Evolutionary conservation across 2,329 filamentous ascomycete genomes (phyloP).

Genomic region (Biscogniauxia marginata): DNA sequence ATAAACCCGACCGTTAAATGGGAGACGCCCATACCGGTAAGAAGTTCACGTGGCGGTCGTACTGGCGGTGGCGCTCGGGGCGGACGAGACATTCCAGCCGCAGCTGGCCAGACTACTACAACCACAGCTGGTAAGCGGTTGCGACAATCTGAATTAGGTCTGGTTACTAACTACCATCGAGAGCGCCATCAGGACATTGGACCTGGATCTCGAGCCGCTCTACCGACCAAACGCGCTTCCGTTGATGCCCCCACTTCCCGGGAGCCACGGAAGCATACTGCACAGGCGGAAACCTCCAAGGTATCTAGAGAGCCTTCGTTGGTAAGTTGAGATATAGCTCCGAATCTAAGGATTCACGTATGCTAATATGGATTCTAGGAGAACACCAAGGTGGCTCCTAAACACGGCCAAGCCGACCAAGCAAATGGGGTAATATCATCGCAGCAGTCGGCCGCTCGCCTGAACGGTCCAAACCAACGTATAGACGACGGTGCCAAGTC

Average conservation of each 20-base stretch:
- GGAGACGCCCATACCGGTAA: constrained; percentile 71
- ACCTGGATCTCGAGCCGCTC: constrained; percentile 32
- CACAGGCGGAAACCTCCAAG: constrained; percentile 43
- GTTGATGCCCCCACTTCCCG: constrained; percentile 40
- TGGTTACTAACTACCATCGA: constrained; percentile 16
- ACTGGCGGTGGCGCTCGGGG: constrained; percentile 28
- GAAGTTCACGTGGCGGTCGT: constrained; percentile 49
- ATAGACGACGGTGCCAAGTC: constrained; percentile 20
- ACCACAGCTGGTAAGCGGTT: constrained; percentile 20
- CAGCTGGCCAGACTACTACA: constrained; percentile 18
- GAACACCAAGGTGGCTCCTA: neutral
- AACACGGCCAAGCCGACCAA: constrained; percentile 21
- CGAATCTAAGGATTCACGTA: neutral
- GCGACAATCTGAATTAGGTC: neutral
- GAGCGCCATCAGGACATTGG: constrained; percentile 25
- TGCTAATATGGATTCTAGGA: constrained; percentile 1
- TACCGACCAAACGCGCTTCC: constrained; percentile 44
- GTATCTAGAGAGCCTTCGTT: constrained; percentile 34
- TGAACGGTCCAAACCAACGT: constrained; percentile 13
- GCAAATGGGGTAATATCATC: constrained; percentile 4
- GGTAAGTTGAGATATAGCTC: constrained; percentile 34
- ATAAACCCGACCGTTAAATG: constrained; percentile 85
- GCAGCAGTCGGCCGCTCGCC: constrained; percentile 13
- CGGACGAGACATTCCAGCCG: constrained; percentile 25
- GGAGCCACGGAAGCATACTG: constrained; percentile 46